These are phyloP conservation scores for Syzygium syzygioides DNA, from an alignment of 441 rosid genomes.

Conservation along the genomic window DNA sequence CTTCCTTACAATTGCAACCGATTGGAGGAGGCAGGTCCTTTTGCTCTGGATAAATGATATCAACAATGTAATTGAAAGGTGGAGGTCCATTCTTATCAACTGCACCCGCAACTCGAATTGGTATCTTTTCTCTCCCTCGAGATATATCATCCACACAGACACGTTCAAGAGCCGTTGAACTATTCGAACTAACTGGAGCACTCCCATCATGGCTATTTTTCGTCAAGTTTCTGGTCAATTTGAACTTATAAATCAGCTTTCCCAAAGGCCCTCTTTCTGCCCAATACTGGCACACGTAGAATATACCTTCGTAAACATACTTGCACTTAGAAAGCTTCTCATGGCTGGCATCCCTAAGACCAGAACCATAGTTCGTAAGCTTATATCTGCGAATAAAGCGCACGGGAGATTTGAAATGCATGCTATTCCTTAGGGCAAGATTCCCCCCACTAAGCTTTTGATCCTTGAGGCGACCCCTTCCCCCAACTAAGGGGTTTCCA, in stretches of 20 bases:
- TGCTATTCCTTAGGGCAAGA: conserved; percentile 32
- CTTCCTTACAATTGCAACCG: neutral
- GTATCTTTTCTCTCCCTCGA: neutral
- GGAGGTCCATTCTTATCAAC: neutral
- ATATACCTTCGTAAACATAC: conserved; percentile 30
- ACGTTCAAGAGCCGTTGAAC: neutral
- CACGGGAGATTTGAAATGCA: conserved; percentile 11
- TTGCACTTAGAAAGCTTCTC: neutral
- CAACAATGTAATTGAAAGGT: neutral
- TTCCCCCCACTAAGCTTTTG: conserved; percentile 32
- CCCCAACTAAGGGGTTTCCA: conserved; percentile 3
- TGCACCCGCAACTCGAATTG: neutral
- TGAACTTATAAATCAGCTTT: conserved; percentile 14
- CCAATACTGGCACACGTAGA: neutral
- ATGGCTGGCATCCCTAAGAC: neutral
- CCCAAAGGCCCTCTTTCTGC: conserved; percentile 9
- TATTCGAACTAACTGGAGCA: neutral
- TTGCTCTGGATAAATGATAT: neutral
- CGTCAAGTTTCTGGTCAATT: neutral
- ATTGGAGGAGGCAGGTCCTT: neutral
- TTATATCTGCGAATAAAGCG: conserved; percentile 18
- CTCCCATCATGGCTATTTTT: neutral
- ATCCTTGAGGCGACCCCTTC: neutral
- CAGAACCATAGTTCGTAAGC: neutral
- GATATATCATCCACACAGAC: neutral